A percentile compares a stretch with the other conserved stretches of the same genome.
Evolutionary conservation across 768 basidiomycete genomes (phyloP).

Genomic region (Cystobasidium ongulense): DNA sequence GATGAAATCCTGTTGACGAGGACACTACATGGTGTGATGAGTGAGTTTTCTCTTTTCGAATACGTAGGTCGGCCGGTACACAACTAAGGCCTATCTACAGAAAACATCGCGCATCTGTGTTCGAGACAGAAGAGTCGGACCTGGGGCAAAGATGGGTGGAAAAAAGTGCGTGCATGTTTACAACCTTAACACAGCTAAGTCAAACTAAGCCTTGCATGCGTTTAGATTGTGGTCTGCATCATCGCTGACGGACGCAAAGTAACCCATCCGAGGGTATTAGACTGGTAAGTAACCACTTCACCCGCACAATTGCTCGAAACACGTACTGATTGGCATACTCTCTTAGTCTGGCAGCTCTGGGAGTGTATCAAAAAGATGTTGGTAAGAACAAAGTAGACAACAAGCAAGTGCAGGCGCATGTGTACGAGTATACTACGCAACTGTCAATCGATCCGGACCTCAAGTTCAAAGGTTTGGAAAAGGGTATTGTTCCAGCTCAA

Average conservation of each 20-base stretch:
- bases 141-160: conserved; percentile 47
- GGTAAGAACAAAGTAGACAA: conserved; percentile 48
- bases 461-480: conserved; percentile 78
- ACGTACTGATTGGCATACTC: no score
- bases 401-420: conserved; percentile 55
- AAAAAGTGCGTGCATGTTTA: conserved; percentile 42
- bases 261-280: conserved; percentile 56
- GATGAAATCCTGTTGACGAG: conserved; percentile 38
- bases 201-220: background rate
- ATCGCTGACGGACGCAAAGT: conserved; percentile 48
- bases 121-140: conserved; percentile 44
- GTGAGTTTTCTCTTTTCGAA: conserved; percentile 21
- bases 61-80: background rate
- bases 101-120: conserved; percentile 48
- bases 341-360: conserved; percentile 65
- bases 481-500: conserved; percentile 81
- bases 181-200: no score
- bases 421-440: conserved; percentile 78
- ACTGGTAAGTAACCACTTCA: conserved; percentile 44
- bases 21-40: conserved; percentile 41
- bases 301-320: background rate
- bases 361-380: conserved; percentile 41
- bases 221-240: conserved; percentile 48
- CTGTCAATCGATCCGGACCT: conserved; percentile 83
- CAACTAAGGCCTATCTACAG: conserved; percentile 42